A percentile compares a stretch with the other conserved stretches of the same genome.
phyloP scores from a whole-genome alignment of 2,329 filamentous ascomycete genomes.

The Chalaropsis ovoidea region DNA sequence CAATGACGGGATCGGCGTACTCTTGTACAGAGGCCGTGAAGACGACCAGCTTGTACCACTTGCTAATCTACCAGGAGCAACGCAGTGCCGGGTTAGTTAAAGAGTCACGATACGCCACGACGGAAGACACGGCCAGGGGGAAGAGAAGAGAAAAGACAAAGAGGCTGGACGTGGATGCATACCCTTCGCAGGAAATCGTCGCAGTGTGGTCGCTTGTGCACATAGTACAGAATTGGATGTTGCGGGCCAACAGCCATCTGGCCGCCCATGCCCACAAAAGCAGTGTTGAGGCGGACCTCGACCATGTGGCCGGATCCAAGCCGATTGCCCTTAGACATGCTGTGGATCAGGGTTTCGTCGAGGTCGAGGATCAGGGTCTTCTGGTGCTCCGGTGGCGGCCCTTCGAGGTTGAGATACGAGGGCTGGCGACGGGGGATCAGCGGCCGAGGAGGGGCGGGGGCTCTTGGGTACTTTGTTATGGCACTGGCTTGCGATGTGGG shows the following conservation, averaged over 20 bases:
- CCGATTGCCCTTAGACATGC: constrained; percentile 88
- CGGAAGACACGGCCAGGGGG: not conserved
- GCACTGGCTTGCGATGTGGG: constrained; percentile 72
- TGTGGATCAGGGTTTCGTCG: constrained; percentile 96
- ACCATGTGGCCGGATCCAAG: constrained; percentile 99
- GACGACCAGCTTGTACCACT: constrained; percentile 95
- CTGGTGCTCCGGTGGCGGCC: constrained; percentile 50
- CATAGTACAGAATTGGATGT: constrained; percentile 95
- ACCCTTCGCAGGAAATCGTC: constrained; percentile 89
- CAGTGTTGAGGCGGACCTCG: constrained; percentile 78
- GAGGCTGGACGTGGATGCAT: constrained; percentile 31
- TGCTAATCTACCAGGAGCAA: constrained; percentile 53
- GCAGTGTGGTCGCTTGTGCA: constrained; percentile 93
- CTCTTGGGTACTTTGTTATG: constrained; percentile 81
- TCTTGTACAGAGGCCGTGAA: constrained; percentile 98
- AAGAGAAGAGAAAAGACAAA: too few relatives aligned
- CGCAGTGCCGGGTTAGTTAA: constrained; percentile 27
- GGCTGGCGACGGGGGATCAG: constrained; percentile 81
- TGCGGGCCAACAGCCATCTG: constrained; percentile 64
- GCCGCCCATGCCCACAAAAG: constrained; percentile 55
- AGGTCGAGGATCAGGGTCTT: constrained; percentile 94
- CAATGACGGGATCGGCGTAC: constrained; percentile 96
- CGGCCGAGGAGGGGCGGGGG: constrained; percentile 78
- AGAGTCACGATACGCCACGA: not conserved
- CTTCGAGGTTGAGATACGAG: constrained; percentile 62